Conservation (phyloP, 2,329 filamentous ascomycete species). For the Corinectria fuckeliana region DNA sequence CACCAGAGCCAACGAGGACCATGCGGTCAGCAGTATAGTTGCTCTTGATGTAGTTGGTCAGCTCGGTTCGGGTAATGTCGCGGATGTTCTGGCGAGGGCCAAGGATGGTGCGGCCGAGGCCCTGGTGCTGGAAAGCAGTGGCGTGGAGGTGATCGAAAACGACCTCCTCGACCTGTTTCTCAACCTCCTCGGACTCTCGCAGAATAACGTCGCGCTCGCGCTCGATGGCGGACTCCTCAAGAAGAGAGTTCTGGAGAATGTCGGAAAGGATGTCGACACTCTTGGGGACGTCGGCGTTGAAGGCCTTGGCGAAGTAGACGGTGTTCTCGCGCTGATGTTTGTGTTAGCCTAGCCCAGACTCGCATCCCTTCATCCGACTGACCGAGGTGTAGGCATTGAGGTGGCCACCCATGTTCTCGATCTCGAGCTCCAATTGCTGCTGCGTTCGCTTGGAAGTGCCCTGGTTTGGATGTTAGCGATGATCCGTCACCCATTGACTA, state of each 20-base stretch:
- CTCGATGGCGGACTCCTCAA: conserved; percentile 91
- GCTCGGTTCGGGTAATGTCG: conserved; percentile 89
- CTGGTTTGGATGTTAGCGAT: conserved; percentile 52
- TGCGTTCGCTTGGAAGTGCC: conserved; percentile 94
- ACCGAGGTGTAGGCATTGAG: conserved; percentile 99
- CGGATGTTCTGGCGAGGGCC: conserved; percentile 98
- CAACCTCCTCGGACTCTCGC: conserved; percentile 98
- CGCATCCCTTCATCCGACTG: conserved; percentile 51
- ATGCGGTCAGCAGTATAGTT: conserved; percentile 99
- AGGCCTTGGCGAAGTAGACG: conserved; percentile 99
- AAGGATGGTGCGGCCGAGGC: conserved; percentile 95
- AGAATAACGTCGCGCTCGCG: conserved; percentile 98
- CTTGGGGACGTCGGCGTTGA: conserved; percentile 96
- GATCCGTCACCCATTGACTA: conserved; percentile 28
- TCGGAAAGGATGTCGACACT: conserved; percentile 98
- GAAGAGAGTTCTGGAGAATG: conserved; percentile 99
- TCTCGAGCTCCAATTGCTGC: conserved; percentile 98
- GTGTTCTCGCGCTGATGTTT: conserved; percentile 90
- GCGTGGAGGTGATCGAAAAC: conserved; percentile 99
- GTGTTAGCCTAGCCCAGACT: conserved; percentile 35
- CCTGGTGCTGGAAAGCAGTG: conserved; percentile 95
- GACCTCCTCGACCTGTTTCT: conserved; percentile 99
- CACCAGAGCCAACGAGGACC: conserved; percentile 95
- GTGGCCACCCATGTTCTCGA: conserved; percentile 99
- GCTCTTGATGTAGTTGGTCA: conserved; percentile 96